Base-by-base conservation (phyloP, 1,139 yeast species). In the Hyphopichia burtonii region DNA sequence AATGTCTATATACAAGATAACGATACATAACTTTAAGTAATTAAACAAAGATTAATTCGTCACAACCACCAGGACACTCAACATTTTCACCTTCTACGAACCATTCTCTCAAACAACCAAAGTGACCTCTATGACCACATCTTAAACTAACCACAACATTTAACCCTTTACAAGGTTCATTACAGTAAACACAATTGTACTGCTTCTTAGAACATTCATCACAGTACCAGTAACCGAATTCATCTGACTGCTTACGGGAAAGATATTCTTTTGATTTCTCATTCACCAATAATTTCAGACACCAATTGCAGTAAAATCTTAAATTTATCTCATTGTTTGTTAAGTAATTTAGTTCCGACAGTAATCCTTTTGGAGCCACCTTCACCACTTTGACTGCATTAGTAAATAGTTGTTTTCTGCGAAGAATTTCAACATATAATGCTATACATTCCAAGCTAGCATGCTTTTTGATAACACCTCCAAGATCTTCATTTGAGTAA, bases 41-140 rank as follows among this genome's bases (percentile, higher is more conserved):
- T 17, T 17, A 38, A 4, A 16, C 16, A 14, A 38, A 31, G 6
- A 38, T 7, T 17, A 31, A 33, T 28, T 52, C 57, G 42, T 55
- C 61, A 47, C 95, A 86, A 0, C 95, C 95, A 7, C 83, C 83
- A 2, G 98, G 98, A 57, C 98, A 91, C 43, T 81, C 88, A 3
- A 63, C 54, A 69, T 84, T 82, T 20, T 68, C 74, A 23, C 78
- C 85, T 2, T 72, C 80, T 30, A 83, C 63, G 55, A 87, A 82
- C 98, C 98, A 91, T 38, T 78, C 76, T 45, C 74, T 72, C 55
- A 90, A 70, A 65, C 99, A 93, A 3, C 81, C 82, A 55, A 81
- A 82, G 61, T 93, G 99, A 1, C 95, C 91, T 42, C 83, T 74
- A 61, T 93, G 98, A 0, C 97, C 97, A 67, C 98, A 93, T 37